Base-by-base conservation (phyloP, 805 yeast genomes). In the Wickerhamia fluorescens region DNA sequence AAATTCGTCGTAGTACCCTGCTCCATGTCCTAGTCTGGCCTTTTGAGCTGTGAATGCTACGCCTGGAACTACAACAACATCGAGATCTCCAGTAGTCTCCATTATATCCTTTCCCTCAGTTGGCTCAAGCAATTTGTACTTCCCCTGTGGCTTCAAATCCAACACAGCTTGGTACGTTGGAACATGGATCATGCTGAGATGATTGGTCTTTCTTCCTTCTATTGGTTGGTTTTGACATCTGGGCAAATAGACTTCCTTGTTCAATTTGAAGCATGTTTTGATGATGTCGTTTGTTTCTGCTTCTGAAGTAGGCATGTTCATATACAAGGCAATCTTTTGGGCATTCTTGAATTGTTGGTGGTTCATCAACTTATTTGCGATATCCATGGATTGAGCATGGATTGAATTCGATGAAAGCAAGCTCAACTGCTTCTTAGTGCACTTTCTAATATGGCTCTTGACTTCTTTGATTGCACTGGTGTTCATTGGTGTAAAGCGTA, bases 1-100 rank as follows among this genome's bases (percentile, higher is more conserved):
- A 47, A 45, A 65, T 42, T 79, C 85, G 50, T 89, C 98, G 51
- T 92, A 89, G 51, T 73, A 87, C 0, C 96, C 98, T 4, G 78
- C 89, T 1, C 98, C 98, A 49, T 86, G 94, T 1, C 98, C 98
- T 30, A 89, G 49, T 30, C 98, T 51, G 8, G 61, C 51, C 14
- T 75, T 54, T 2, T 34, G 34, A 4, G 16, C 39, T 1, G 83
- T 69, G 51, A 84, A 88, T 1, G 84, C 95, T 2, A 89, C 78
- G 0, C 94, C 96, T 0, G 97, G 97, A 0, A 89, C 64, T 5
- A 89, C 54, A 5, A 89, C 58, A 7, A 89, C 43, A 41, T 89
- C 96, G n/a, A n/a, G n/a, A 14, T 89, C 54, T 3, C 54, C 56
- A 1, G 73, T 75, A 3, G 38, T 45, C 1, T 44, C 45, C 28